Conservation (phyloP, 257 asterid species). For the Przewalskia tangutica region DNA sequence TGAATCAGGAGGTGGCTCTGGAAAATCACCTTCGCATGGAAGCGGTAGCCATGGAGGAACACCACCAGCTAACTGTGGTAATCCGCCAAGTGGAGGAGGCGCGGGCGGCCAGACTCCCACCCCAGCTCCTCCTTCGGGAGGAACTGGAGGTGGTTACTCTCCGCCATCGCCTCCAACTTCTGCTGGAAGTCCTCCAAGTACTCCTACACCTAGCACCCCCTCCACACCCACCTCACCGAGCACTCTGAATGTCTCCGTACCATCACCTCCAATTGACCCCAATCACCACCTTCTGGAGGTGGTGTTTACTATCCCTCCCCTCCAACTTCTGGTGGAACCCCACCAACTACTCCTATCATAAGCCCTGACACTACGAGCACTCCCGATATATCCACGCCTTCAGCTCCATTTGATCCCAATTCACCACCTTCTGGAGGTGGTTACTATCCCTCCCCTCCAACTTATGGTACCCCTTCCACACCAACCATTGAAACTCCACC, state of each 20-base stretch:
- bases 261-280: not conserved
- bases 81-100: conserved; percentile 49
- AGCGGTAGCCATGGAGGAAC: conserved; percentile 32
- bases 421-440: conserved; percentile 5
- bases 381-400: not conserved
- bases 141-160: not conserved
- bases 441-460: not conserved
- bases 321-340: conserved; percentile 7
- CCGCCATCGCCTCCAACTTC: conserved; percentile 5
- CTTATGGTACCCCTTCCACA: conserved; percentile 1
- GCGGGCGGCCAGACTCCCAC: conserved; percentile 26
- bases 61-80: conserved; percentile 56
- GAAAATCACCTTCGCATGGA: conserved; percentile 38
- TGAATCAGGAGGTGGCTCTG: conserved; percentile 37
- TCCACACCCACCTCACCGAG: not conserved
- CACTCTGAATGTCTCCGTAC: not conserved
- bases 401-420: not conserved
- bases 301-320: conserved; percentile 7
- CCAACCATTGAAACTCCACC: conserved; percentile 23
- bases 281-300: conserved; percentile 4
- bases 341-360: not conserved
- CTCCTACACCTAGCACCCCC: conserved; percentile 11
- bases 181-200: conserved; percentile 8
- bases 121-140: conserved; percentile 30
- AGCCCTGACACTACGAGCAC: not conserved